Conservation (phyloP, 768 basidiomycete genomes). For the Thelephora aurantiotincta region DNA sequence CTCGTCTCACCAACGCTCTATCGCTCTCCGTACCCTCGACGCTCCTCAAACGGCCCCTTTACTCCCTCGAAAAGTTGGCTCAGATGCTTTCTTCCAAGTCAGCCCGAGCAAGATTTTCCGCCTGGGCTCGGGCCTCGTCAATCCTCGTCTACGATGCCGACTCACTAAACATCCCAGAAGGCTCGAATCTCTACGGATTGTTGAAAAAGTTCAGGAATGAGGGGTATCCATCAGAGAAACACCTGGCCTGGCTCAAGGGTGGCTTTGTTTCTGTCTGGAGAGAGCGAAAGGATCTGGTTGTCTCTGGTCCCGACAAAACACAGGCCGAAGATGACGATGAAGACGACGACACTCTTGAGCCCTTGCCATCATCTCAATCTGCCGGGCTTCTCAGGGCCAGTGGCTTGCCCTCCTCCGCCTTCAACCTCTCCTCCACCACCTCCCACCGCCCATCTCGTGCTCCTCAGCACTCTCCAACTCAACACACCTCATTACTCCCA, state of each 20-base stretch:
- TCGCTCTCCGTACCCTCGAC: constrained; percentile 91
- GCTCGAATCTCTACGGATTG: constrained; percentile 57
- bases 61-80: constrained; percentile 62
- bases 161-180: constrained; percentile 40
- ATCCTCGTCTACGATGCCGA: constrained; percentile 87
- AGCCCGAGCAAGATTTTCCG: constrained; percentile 43
- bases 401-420: constrained; percentile 50
- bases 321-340: constrained; percentile 36
- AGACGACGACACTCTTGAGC: constrained; percentile 18
- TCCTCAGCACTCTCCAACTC: background rate
- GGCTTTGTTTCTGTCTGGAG: constrained; percentile 65
- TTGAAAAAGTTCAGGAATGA: constrained; percentile 60
- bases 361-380: background rate
- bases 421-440: constrained; percentile 35
- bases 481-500: constrained; percentile 14
- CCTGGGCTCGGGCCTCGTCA: constrained; percentile 40
- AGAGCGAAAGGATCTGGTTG: constrained; percentile 33
- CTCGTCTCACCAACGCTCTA: constrained; percentile 55
- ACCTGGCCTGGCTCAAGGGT: constrained; percentile 69
- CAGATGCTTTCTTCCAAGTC: constrained; percentile 62
- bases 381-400: constrained; percentile 31
- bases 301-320: constrained; percentile 28
- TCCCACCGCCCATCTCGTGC: constrained; percentile 8
- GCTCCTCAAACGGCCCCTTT: constrained; percentile 80
- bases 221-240: constrained; percentile 33